phyloP scores from a whole-genome alignment of 768 basidiomycete species.

The Leccinum ochraceum region DNA sequence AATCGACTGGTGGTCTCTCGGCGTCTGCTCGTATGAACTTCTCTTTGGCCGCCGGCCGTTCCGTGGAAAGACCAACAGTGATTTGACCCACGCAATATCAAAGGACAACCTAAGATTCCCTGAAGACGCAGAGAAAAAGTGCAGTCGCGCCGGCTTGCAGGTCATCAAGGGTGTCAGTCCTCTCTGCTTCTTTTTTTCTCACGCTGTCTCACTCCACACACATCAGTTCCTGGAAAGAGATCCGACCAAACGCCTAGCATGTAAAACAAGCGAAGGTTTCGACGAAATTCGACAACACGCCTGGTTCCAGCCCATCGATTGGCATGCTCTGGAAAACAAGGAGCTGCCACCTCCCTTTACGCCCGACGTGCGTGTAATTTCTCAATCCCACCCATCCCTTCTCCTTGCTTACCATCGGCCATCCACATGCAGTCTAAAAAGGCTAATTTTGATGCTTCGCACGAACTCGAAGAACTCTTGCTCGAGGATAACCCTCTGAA shows the following conservation, averaged over 20 bases:
- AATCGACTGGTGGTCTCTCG: constrained; percentile 98
- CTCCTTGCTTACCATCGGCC: constrained; percentile 3
- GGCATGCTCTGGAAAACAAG: constrained; percentile 82
- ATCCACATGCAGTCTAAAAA: constrained; percentile 79
- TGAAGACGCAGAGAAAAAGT: constrained; percentile 82
- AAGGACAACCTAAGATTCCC: constrained; percentile 89
- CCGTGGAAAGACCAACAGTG: constrained; percentile 90
- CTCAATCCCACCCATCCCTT: not conserved
- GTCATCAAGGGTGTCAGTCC: constrained; percentile 75
- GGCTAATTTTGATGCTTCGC: constrained; percentile 98
- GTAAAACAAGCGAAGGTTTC: constrained; percentile 78
- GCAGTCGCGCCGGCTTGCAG: constrained; percentile 73
- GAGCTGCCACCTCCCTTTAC: constrained; percentile 78
- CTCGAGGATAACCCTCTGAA: constrained; percentile 97
- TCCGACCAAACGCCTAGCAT: constrained; percentile 75
- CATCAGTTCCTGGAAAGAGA: constrained; percentile 86
- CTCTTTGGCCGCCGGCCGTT: constrained; percentile 92
- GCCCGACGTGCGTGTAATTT: constrained; percentile 69
- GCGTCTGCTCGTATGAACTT: constrained; percentile 90
- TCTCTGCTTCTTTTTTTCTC: constrained; percentile 13
- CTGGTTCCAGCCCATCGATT: constrained; percentile 91
- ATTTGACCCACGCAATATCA: constrained; percentile 89
- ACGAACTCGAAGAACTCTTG: constrained; percentile 94
- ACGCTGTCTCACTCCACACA: constrained; percentile 6
- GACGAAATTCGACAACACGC: constrained; percentile 76